A percentile compares a stretch with the other conserved stretches of the same genome.
These are phyloP conservation scores for Davidsoniella australis DNA, from an alignment of 2,329 filamentous ascomycete genomes.

Conservation along the genomic window DNA sequence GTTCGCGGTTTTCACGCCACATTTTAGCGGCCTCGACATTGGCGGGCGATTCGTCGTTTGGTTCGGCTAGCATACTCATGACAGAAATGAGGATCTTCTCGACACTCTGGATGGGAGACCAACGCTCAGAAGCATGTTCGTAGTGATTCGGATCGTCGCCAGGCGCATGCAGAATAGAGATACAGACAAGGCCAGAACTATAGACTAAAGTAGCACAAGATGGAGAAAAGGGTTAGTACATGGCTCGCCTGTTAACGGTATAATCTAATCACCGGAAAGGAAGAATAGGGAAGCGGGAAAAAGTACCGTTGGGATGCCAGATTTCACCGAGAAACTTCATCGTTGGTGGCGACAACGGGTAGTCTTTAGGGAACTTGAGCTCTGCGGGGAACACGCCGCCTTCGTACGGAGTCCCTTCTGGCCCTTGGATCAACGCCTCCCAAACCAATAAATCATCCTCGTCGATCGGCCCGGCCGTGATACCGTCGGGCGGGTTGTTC, in stretches of 20 bases:
- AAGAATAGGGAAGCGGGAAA: constrained; percentile 2
- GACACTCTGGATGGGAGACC: constrained; percentile 91
- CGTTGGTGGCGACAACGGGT: constrained; percentile 84
- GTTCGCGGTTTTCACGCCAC: constrained; percentile 70
- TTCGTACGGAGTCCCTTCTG: constrained; percentile 89
- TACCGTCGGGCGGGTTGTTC: constrained; percentile 91
- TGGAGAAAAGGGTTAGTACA: not conserved
- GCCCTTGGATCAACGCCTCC: constrained; percentile 92
- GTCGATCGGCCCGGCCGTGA: constrained; percentile 79
- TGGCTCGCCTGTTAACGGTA: not conserved
- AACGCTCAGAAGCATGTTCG: constrained; percentile 86
- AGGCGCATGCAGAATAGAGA: constrained; percentile 91
- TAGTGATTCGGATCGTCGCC: constrained; percentile 98
- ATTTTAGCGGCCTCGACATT: constrained; percentile 94
- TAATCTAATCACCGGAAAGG: not conserved
- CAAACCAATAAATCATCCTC: constrained; percentile 93
- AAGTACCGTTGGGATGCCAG: constrained; percentile 86
- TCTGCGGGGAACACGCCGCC: constrained; percentile 91
- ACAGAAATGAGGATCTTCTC: constrained; percentile 95
- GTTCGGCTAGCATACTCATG: constrained; percentile 96
- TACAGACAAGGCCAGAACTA: constrained; percentile 80
- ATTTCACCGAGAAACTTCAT: constrained; percentile 93
- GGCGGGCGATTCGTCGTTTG: constrained; percentile 90
- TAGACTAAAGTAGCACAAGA: constrained; percentile 45
- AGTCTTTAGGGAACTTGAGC: constrained; percentile 88